These are phyloP conservation scores for Perkinsus chesapeaki DNA, from an alignment of 169 alveolate genomes.

Conservation along the genomic window DNA sequence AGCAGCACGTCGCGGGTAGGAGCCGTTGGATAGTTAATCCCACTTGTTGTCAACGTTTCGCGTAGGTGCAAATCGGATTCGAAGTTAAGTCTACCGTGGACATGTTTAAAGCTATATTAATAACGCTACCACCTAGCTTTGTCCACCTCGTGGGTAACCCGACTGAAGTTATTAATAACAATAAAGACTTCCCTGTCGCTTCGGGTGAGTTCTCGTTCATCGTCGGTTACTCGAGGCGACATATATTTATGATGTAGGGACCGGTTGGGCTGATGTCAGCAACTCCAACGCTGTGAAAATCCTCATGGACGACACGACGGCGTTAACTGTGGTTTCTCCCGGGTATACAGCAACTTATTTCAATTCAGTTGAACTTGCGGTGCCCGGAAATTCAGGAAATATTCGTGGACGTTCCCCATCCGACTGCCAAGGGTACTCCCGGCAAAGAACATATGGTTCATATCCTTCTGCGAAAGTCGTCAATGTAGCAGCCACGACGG, in stretches of 20 bases:
- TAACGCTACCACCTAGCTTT: conserved; percentile 1
- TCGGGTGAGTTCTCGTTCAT: not conserved
- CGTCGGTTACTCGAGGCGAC: not conserved
- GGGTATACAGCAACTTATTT: not conserved
- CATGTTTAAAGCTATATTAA: not conserved
- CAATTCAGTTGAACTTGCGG: too few species aligned
- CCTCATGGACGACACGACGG: not conserved
- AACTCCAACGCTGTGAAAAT: not conserved
- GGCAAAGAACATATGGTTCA: not conserved
- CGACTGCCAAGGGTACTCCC: not conserved
- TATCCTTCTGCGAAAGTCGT: not conserved
- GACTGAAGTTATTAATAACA: not conserved
- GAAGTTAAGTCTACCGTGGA: not conserved
- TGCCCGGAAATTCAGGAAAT: not conserved
- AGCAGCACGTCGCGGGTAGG: not conserved
- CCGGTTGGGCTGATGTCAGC: not conserved
- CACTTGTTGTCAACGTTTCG: not conserved
- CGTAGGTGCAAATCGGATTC: not conserved
- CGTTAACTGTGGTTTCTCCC: not conserved
- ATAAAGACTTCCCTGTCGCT: conserved; percentile 10
- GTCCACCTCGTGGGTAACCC: not conserved
- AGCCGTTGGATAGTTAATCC: not conserved
- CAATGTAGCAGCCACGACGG: not conserved
- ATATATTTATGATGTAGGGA: not conserved
- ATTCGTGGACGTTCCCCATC: not conserved